phyloP scores from a whole-genome alignment of 345 rosid genomes.

The Gossypium sturtianum region DNA sequence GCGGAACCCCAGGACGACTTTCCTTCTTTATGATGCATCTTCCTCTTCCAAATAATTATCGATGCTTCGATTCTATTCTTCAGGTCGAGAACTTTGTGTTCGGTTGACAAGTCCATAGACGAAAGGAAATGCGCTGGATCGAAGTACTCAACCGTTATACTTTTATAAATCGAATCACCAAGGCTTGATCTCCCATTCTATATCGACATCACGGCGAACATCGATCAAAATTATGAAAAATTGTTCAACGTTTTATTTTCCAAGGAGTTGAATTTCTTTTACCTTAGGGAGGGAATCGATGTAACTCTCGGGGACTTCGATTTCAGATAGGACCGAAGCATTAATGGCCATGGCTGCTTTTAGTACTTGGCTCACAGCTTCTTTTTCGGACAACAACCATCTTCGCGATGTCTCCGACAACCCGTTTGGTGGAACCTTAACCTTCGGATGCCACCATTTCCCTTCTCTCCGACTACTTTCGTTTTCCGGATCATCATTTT shows the following conservation, averaged over 20 bases:
- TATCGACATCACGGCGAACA: background rate
- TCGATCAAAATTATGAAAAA: background rate
- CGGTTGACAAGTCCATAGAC: conserved; percentile 65
- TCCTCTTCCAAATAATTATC: conserved; percentile 84
- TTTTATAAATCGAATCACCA: conserved; percentile 79
- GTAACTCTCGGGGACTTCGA: conserved; percentile 83
- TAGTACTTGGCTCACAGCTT: conserved; percentile 82
- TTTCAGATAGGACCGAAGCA: conserved; percentile 84
- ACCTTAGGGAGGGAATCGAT: conserved; percentile 94
- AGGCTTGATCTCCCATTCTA: conserved; percentile 92
- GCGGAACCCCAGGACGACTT: conserved; percentile 88
- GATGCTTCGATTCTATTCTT: conserved; percentile 92
- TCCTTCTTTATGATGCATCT: conserved; percentile 68
- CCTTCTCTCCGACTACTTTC: conserved; percentile 54
- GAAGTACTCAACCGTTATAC: conserved; percentile 79
- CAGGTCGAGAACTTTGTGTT: conserved; percentile 78
- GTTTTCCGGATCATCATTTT: conserved; percentile 45
- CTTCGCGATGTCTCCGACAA: conserved; percentile 54
- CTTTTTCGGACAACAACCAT: conserved; percentile 77
- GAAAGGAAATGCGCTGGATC: conserved; percentile 76
- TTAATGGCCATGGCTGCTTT: conserved; percentile 98
- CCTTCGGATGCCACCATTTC: conserved; percentile 89
- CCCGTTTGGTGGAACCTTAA: conserved; percentile 70
- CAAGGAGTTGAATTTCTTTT: background rate
- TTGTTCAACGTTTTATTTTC: background rate